phyloP scores from a whole-genome alignment of 2,329 filamentous ascomycete species.

The Chaetomiaceae sp. region DNA sequence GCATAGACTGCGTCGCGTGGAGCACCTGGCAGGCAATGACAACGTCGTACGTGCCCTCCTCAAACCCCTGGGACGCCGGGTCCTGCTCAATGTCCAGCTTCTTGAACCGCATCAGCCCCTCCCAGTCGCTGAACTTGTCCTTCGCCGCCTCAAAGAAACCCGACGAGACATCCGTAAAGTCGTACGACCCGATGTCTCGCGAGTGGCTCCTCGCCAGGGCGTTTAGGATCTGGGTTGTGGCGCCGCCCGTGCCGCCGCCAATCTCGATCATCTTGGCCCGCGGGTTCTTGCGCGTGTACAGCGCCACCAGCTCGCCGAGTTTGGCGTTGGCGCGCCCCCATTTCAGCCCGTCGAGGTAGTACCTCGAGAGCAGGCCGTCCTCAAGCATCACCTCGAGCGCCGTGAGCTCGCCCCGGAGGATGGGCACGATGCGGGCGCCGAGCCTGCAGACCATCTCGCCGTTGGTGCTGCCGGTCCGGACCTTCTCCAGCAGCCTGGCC shows the following conservation, averaged over 20 bases:
- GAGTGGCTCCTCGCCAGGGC: conserved; percentile 12
- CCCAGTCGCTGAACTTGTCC: conserved; percentile 27
- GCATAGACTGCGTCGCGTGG: conserved; percentile 33
- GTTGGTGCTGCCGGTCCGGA: conserved; percentile 24
- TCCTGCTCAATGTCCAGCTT: conserved; percentile 34
- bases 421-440: conserved; percentile 30
- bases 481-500: conserved; percentile 14
- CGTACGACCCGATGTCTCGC: conserved; percentile 17
- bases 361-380: conserved; percentile 33
- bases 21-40: conserved; percentile 38
- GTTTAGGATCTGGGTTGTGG: conserved; percentile 35
- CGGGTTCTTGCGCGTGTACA: conserved; percentile 26
- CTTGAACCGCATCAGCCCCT: conserved; percentile 28
- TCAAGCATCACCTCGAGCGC: conserved; percentile 35
- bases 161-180: conserved; percentile 26
- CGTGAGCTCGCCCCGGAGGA: conserved; percentile 31
- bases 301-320: conserved; percentile 24
- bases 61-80: conserved; percentile 33
- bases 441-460: conserved; percentile 31
- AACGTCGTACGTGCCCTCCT: conserved; percentile 33
- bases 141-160: conserved; percentile 33
- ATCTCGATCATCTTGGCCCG: conserved; percentile 36
- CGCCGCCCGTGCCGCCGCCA: conserved; percentile 41
- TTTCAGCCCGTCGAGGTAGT: conserved; percentile 30
- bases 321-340: conserved; percentile 25